These are phyloP conservation scores for Plasmodium vinckei DNA, from an alignment of 169 alveolate genomes.

Conservation along the genomic window DNA sequence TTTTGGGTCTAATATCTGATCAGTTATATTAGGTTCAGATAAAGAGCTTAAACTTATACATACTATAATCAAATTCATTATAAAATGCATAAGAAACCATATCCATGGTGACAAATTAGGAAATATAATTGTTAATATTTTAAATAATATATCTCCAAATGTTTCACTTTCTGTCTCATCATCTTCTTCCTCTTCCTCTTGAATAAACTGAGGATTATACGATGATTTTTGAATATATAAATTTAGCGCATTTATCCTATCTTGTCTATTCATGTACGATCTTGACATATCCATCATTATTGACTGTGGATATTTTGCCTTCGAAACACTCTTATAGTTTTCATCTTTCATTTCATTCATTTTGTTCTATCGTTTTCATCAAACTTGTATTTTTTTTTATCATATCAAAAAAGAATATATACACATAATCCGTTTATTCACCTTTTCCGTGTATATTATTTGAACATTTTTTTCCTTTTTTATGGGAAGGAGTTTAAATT, in stretches of 20 bases:
- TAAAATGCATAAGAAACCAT: constrained; percentile 70
- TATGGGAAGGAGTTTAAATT: no score
- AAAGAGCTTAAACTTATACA: constrained; percentile 63
- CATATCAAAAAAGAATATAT: not conserved
- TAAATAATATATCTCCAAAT: constrained; percentile 39
- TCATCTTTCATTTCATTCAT: constrained; percentile 59
- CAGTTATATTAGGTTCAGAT: constrained; percentile 59
- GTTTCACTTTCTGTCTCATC: constrained; percentile 71
- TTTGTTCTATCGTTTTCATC: not conserved
- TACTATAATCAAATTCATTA: constrained; percentile 39
- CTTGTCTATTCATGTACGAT: constrained; percentile 67
- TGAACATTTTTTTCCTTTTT: no score
- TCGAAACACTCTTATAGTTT: constrained; percentile 29
- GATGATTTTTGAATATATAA: constrained; percentile 67
- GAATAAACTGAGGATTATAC: constrained; percentile 56
- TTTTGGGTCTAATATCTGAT: constrained; percentile 37
- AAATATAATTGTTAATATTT: constrained; percentile 46
- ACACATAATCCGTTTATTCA: no score
- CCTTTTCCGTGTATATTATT: no score
- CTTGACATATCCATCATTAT: constrained; percentile 70
- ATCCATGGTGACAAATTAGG: constrained; percentile 68
- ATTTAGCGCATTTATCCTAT: constrained; percentile 68
- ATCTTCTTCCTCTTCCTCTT: constrained; percentile 75
- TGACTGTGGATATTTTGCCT: constrained; percentile 51
- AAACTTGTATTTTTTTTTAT: no score